phyloP scores from a whole-genome alignment of 1,284 basidiomycete species.

The Sutorius eximius region DNA sequence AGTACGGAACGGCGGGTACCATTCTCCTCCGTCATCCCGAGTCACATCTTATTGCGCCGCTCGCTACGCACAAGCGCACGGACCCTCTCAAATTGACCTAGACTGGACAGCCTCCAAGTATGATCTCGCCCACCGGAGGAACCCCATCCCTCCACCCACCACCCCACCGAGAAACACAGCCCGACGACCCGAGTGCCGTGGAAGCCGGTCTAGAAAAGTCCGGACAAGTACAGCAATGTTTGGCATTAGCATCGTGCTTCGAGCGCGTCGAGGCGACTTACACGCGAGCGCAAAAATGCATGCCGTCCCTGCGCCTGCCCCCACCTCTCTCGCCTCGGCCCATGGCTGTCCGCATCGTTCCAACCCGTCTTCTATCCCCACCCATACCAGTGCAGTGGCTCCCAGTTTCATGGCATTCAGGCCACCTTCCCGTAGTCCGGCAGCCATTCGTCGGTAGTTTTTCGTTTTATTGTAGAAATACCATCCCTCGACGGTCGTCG shows the following conservation, averaged over 20 bases:
- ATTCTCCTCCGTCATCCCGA: conserved; percentile 16
- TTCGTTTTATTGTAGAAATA: conserved; percentile 93
- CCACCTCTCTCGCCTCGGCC: conserved; percentile 54
- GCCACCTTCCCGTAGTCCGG: conserved; percentile 67
- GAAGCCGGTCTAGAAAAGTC: conserved; percentile 54
- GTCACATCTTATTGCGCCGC: neutral
- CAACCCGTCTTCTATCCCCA: conserved; percentile 65
- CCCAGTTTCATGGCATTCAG: conserved; percentile 58
- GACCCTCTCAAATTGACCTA: conserved; percentile 3
- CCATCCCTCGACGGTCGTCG: conserved; percentile 82
- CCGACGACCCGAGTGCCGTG: conserved; percentile 50
- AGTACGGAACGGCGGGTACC: conserved; percentile 14
- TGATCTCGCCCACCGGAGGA: conserved; percentile 48
- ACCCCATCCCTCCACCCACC: conserved; percentile 54
- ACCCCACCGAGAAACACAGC: conserved; percentile 52
- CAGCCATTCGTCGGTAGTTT: conserved; percentile 79
- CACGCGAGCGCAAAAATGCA: conserved; percentile 59
- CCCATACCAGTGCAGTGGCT: conserved; percentile 58
- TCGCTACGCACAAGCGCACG: conserved; percentile 12
- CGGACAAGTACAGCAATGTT: conserved; percentile 9
- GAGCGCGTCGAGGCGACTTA: conserved; percentile 41
- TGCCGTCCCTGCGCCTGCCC: conserved; percentile 65
- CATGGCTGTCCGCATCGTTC: conserved; percentile 45
- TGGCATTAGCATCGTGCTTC: neutral
- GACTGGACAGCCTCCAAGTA: conserved; percentile 34